Base-by-base conservation (phyloP, 129 eudicot species). In the Tanacetum coccineum region DNA sequence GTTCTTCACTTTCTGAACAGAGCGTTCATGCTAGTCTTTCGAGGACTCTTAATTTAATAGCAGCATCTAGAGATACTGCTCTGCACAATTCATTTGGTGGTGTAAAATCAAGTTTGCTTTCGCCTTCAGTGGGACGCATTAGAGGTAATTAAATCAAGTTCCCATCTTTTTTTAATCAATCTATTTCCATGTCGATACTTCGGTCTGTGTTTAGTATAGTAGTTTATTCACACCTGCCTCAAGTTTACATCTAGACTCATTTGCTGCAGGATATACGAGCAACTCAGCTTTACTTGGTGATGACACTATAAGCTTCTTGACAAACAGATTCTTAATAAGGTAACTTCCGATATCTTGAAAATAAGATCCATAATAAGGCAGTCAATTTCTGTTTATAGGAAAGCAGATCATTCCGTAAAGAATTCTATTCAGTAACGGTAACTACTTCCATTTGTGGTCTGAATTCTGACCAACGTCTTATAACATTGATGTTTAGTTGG, bases 291-390 rank as follows among this genome's bases (percentile, higher is more conserved):
- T 72, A 66, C 66, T 21, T 42, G 65, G 53, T 63, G 78, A 70
- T 57, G 68, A 48, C 28, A 49, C 79, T 71, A 36, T 10, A 58
- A 63, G 51, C 28, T 59, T 68, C 64, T 59, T 67, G 73, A 15
- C 44, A 12, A 72, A 62, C 61, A 74, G 70, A 50, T 46, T 74
- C 64, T 54, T 80, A 10, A 70, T 78, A 62, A 67, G 96, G 96
- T 84, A 84, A 70, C 22, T 56, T 59, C 28, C 15, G 14, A n/a
- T n/a, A 3, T 26, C 42, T 58, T 58, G 17, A 22, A 32, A 58
- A 58, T 17, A 36, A 58, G 63, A 58, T 58, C 28, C 17, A 4
- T 58, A 13, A 25, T 25, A 58, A 13, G 18, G 96, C 40, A 32
- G 40, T 85, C 83, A 67, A 28, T 59, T 61, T 48, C n/a, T 32